Percentiles rank a stretch among this genome's conserved stretches.
phyloP scores from a whole-genome alignment of 1,284 basidiomycete genomes.

The Ceratorhiza oryzae-sativae region DNA sequence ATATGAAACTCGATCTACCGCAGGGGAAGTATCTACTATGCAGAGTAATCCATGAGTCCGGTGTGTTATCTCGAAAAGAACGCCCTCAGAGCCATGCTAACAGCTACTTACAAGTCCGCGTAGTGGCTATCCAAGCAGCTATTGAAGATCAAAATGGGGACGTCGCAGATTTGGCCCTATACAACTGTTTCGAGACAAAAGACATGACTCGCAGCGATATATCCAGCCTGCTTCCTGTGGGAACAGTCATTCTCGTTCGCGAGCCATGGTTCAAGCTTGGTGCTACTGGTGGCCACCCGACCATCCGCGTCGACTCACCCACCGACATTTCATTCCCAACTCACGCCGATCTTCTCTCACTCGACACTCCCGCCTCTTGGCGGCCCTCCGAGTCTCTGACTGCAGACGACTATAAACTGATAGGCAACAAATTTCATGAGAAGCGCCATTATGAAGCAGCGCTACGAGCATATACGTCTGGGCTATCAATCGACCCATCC shows the following conservation, averaged over 20 bases:
- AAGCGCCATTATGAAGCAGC: conserved; percentile 16
- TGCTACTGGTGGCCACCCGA: conserved; percentile 41
- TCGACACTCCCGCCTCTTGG: conserved; percentile 13
- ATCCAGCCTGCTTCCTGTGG: conserved; percentile 49
- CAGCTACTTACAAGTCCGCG: conserved; percentile 20
- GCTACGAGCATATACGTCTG: conserved; percentile 28
- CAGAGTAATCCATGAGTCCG: conserved; percentile 5
- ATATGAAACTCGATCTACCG: not conserved
- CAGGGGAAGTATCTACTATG: not conserved
- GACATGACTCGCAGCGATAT: conserved; percentile 45
- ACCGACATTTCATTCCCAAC: conserved; percentile 48
- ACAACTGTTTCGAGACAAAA: conserved; percentile 48
- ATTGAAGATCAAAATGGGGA: conserved; percentile 50
- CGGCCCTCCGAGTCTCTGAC: not conserved
- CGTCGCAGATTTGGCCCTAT: conserved; percentile 46
- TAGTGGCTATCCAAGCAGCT: conserved; percentile 39
- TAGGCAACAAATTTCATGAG: conserved; percentile 38
- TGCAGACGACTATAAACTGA: conserved; percentile 18
- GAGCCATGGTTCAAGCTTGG: conserved; percentile 50
- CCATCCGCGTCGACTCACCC: conserved; percentile 50
- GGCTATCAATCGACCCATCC: conserved; percentile 13
- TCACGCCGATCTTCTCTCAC: not conserved
- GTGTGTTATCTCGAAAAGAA: not conserved
- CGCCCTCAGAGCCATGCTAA: not conserved
- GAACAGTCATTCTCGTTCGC: conserved; percentile 49